phyloP scores from a whole-genome alignment of 108 stramenopile genomes.

The Cyclotella choctawhatcheeana region DNA sequence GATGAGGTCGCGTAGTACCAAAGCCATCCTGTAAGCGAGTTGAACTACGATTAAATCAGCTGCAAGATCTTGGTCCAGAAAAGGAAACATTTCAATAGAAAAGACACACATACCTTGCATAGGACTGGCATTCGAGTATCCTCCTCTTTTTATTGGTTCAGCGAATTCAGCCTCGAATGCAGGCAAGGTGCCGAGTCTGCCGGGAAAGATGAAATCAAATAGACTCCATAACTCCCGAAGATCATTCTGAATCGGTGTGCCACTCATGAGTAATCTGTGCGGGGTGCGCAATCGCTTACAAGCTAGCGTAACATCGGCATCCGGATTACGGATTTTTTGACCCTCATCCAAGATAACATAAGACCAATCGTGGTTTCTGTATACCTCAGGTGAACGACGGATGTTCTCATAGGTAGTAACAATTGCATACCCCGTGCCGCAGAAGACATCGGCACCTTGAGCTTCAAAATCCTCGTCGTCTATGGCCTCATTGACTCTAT shows the following conservation, averaged over 20 bases:
- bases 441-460: slow-evolving; percentile 63
- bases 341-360: slow-evolving; percentile 98
- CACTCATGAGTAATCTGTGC: slow-evolving; percentile 36
- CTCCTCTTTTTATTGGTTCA: slow-evolving; percentile 90
- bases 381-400: slow-evolving; percentile 66
- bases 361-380: slow-evolving; percentile 85
- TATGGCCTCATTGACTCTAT: slow-evolving; percentile 78
- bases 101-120: too few species aligned
- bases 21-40: slow-evolving; percentile 91
- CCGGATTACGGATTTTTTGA: slow-evolving; percentile 98
- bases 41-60: too few species aligned
- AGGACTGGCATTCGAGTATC: slow-evolving; percentile 92
- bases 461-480: slow-evolving; percentile 70
- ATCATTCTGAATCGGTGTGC: slow-evolving; percentile 97
- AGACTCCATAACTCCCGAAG: slow-evolving; percentile 94
- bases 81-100: too few species aligned
- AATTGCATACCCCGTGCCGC: slow-evolving; percentile 81
- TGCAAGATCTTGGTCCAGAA: too few species aligned
- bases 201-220: slow-evolving; percentile 97
- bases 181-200: slow-evolving; percentile 93
- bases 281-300: slow-evolving; percentile 89
- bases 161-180: slow-evolving; percentile 96
- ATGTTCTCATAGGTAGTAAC: slow-evolving; percentile 95
- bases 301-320: slow-evolving; percentile 92
- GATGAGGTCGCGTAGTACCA: slow-evolving; percentile 90